These are phyloP conservation scores for Perkinsus olseni DNA, from an alignment of 169 alveolate species.

Conservation along the genomic window DNA sequence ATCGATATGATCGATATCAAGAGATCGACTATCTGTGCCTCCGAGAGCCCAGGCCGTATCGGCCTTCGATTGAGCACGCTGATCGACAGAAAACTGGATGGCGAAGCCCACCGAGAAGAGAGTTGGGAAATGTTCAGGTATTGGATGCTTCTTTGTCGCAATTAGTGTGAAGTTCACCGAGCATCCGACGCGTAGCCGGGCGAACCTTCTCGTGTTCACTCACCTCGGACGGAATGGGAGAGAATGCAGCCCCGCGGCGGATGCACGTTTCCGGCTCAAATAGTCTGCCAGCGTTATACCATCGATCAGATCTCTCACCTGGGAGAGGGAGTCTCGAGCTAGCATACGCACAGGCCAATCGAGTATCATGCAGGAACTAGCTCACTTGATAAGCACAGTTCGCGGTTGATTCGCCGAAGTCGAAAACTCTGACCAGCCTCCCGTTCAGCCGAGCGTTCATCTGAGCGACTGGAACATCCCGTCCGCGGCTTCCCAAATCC, in stretches of 20 bases:
- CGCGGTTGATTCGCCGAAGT: background rate
- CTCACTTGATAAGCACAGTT: background rate
- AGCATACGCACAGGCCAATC: too few species aligned
- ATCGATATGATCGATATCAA: background rate
- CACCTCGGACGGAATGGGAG: background rate
- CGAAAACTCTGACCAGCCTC: background rate
- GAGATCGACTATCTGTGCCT: background rate
- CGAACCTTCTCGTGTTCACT: too few species aligned
- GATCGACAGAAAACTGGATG: too few species aligned
- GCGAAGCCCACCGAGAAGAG: too few species aligned
- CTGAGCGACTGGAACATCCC: background rate
- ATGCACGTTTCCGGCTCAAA: background rate
- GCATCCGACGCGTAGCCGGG: too few species aligned
- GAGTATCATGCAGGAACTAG: too few species aligned
- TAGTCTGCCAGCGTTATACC: background rate
- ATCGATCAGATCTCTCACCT: background rate
- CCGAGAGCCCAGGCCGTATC: background rate
- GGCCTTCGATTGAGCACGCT: background rate
- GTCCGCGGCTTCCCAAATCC: too few species aligned
- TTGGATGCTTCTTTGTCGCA: too few species aligned
- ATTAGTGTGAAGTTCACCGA: too few species aligned
- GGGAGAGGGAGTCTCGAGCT: background rate
- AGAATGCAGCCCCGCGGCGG: background rate
- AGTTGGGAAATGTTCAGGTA: too few species aligned
- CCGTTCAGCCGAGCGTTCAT: background rate